Base-by-base conservation (phyloP, 1,284 basidiomycete genomes). In the Meira miltonrushii region DNA sequence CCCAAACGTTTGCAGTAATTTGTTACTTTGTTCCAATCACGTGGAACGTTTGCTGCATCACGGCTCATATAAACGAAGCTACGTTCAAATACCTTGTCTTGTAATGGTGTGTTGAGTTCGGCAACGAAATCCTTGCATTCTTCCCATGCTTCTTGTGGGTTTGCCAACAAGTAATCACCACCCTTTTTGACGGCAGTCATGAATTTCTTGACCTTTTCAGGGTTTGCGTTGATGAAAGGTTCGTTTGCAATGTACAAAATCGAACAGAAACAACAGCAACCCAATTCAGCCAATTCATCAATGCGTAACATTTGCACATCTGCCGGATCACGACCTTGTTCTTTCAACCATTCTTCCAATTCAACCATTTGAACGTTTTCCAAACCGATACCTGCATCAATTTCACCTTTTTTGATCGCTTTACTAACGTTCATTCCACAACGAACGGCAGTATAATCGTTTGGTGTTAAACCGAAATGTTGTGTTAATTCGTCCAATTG, bases 341-440 rank as follows among this genome's bases (percentile, higher is more conserved):
- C 57, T 57, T 77, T 75, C 71, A 78, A 79, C 77, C 77, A 79
- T 55, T 77, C 73, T 53, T 79, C 78, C 43, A 80, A 71, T 70
- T 79, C 74, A 41, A 73, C 72, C 67, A 67, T 72, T 61, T 77
- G 72, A 11, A 77, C 77, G 61, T 79, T 80, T 61, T 80, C 79
- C 13, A 80, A 69, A 44, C 76, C 75, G 43, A 62, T 62, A 40
- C 41, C 61, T 12, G 76, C 78, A 56, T 80, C 78, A 60, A 80
- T 78, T 21, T 68, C 70, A 39, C 79, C 79, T 13, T 75, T 72
- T 56, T 77, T 76, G 64, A 80, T 78, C 25, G 74, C 77, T 23
- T 77, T 75, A 21, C 72, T 68, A 54, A 79, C 77, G 58, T 79
- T 78, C 79, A 80, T 80, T 38, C 79, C 79, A 40, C 77, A 78